phyloP scores from a whole-genome alignment of 768 basidiomycete species.

The Pholiota molesta region DNA sequence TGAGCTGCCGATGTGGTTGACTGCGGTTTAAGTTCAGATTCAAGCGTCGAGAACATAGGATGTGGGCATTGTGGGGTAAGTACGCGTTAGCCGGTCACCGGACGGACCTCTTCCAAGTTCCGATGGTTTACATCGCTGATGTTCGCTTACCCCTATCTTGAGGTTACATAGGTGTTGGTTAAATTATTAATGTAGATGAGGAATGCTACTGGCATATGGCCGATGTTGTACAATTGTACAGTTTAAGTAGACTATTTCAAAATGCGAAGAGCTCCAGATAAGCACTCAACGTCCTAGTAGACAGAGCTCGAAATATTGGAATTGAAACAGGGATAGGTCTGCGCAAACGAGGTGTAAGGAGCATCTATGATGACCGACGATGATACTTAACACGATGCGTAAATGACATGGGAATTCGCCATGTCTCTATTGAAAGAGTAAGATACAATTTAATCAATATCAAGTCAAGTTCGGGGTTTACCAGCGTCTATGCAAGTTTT shows the following conservation, averaged over 20 bases:
- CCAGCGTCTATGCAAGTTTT: slow-evolving; percentile 38
- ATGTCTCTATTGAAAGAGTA: background rate
- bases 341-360: no score
- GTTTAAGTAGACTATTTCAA: no score
- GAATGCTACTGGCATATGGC: no score
- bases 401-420: background rate
- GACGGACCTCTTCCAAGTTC: slow-evolving; percentile 1
- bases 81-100: background rate
- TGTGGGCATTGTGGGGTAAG: slow-evolving; percentile 1
- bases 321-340: no score
- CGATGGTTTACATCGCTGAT: background rate
- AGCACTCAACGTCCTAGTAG: no score
- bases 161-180: background rate
- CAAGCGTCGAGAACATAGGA: background rate
- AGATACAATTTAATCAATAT: background rate
- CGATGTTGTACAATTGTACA: no score
- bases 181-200: no score
- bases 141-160: background rate
- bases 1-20: background rate
- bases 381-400: no score
- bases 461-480: slow-evolving; percentile 5
- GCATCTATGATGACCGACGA: no score
- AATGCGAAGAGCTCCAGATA: no score
- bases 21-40: background rate
- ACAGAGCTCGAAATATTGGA: no score